phyloP scores from a whole-genome alignment of 768 basidiomycete species.

The Macrolepiota fuliginosa region DNA sequence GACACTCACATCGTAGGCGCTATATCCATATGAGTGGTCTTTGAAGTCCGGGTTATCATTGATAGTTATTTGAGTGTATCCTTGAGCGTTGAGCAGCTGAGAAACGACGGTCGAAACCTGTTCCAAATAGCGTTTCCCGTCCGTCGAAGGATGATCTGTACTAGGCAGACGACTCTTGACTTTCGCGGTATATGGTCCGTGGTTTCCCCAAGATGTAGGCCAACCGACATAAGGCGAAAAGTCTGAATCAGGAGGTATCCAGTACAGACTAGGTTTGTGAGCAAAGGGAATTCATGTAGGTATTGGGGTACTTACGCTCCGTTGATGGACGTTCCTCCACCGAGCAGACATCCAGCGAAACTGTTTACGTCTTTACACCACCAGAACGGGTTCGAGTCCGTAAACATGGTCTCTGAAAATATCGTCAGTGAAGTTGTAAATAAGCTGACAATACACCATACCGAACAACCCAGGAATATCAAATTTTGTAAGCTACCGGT shows the following conservation, averaged over 20 bases:
- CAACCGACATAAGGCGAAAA: constrained; percentile 50
- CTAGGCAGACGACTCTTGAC: constrained; percentile 51
- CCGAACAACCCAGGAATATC: constrained; percentile 62
- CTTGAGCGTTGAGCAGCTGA: constrained; percentile 45
- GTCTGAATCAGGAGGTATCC: constrained; percentile 49
- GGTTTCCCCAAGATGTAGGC: constrained; percentile 51
- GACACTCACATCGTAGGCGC: constrained; percentile 34
- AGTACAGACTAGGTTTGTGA: constrained; percentile 38
- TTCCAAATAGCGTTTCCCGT: constrained; percentile 56
- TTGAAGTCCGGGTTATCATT: constrained; percentile 55
- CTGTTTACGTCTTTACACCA: constrained; percentile 67
- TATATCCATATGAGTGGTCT: constrained; percentile 60
- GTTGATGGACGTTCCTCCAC: constrained; percentile 63
- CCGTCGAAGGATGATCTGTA: constrained; percentile 58
- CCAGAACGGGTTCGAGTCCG: constrained; percentile 53
- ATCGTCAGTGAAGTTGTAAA: not conserved
- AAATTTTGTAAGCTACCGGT: constrained; percentile 45
- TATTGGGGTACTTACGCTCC: constrained; percentile 32
- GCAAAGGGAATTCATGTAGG: not conserved
- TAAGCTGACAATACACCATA: constrained; percentile 4
- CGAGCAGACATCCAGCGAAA: constrained; percentile 65
- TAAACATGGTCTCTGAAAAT: constrained; percentile 55
- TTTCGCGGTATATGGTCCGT: constrained; percentile 45
- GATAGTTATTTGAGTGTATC: constrained; percentile 53
- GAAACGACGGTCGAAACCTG: constrained; percentile 43